A percentile compares a stretch with the other conserved stretches of the same genome.
phyloP scores from a whole-genome alignment of 23 red algal genomes.

The Gracilaria gracilis region DNA sequence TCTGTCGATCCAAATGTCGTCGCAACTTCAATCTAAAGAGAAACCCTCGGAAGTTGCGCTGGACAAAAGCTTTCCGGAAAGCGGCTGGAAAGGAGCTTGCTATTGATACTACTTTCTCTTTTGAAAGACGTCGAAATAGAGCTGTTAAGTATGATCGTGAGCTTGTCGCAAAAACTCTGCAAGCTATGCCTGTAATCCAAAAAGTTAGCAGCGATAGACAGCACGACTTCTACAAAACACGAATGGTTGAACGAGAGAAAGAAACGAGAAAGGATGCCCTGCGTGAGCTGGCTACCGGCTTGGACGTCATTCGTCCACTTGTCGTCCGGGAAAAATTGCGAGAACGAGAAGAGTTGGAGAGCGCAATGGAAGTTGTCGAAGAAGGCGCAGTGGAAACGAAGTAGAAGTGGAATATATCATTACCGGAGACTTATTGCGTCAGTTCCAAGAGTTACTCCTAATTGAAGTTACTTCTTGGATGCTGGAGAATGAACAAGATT shows the following conservation, averaged over 20 bases:
- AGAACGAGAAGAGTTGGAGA: conserved; percentile 31
- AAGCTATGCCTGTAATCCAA: conserved; percentile 80
- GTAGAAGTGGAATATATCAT: not conserved
- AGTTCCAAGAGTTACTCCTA: no score
- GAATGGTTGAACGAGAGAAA: conserved; percentile 81
- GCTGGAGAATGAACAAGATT: no score
- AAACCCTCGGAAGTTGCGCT: conserved; percentile 95
- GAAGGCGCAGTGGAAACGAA: not conserved
- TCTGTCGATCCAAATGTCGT: conserved; percentile 97
- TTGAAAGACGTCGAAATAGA: conserved; percentile 81
- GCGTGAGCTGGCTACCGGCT: conserved; percentile 76
- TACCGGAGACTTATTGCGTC: no score
- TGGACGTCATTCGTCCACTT: conserved; percentile 74
- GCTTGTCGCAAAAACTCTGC: conserved; percentile 79
- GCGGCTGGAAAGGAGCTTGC: conserved; percentile 97
- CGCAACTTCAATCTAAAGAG: conserved; percentile 88
- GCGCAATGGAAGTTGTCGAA: conserved; percentile 45
- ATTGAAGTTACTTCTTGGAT: no score
- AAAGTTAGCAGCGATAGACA: conserved; percentile 66
- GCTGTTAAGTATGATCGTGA: conserved; percentile 93
- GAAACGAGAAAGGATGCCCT: conserved; percentile 74
- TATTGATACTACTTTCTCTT: conserved; percentile 86
- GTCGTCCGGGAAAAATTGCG: conserved; percentile 70
- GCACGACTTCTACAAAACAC: conserved; percentile 70
- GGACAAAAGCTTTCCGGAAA: conserved; percentile 95